phyloP scores from a whole-genome alignment of 225 moss, liverwort and hornwort species.

The Physcomitrium patens region DNA sequence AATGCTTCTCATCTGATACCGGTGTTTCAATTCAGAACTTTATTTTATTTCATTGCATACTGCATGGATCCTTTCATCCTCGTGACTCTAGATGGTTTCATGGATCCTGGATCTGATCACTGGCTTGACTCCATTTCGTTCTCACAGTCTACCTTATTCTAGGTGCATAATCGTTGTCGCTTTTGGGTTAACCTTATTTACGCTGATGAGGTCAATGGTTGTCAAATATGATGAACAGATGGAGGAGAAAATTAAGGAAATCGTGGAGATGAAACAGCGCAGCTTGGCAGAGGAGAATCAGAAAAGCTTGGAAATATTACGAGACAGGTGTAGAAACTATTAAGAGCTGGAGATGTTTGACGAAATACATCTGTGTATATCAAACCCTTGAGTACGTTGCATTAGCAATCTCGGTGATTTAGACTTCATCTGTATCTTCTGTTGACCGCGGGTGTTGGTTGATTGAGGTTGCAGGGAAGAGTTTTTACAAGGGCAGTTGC shows the following conservation, averaged over 20 bases:
- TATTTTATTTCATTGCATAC: not conserved
- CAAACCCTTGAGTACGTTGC: slow-evolving; percentile 7
- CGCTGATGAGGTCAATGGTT: slow-evolving; percentile 11
- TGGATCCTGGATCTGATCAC: not conserved
- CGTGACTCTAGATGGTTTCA: not conserved
- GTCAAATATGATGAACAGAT: slow-evolving; percentile 53
- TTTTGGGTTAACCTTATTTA: slow-evolving; percentile 5
- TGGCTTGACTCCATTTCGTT: slow-evolving; percentile 3
- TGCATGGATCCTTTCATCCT: not conserved
- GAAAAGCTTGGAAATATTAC: slow-evolving; percentile 81
- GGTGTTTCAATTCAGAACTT: not conserved
- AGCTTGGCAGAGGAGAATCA: slow-evolving; percentile 94
- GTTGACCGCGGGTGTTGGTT: slow-evolving; percentile 4
- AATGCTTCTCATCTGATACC: not conserved
- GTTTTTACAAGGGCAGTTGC: slow-evolving; percentile 84
- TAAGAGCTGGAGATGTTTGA: not conserved
- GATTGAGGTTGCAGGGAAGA: slow-evolving; percentile 61
- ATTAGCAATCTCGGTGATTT: not conserved
- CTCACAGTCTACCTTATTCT: slow-evolving; percentile 3
- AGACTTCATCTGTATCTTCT: slow-evolving; percentile 4
- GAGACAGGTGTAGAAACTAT: slow-evolving; percentile 69
- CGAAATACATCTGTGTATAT: slow-evolving; percentile 2
- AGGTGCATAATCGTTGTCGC: slow-evolving; percentile 7
- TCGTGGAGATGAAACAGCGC: slow-evolving; percentile 93
- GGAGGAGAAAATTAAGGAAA: slow-evolving; percentile 98